Base-by-base conservation (phyloP, 2,329 filamentous ascomycete species). In the Paecilomyces formosus region DNA sequence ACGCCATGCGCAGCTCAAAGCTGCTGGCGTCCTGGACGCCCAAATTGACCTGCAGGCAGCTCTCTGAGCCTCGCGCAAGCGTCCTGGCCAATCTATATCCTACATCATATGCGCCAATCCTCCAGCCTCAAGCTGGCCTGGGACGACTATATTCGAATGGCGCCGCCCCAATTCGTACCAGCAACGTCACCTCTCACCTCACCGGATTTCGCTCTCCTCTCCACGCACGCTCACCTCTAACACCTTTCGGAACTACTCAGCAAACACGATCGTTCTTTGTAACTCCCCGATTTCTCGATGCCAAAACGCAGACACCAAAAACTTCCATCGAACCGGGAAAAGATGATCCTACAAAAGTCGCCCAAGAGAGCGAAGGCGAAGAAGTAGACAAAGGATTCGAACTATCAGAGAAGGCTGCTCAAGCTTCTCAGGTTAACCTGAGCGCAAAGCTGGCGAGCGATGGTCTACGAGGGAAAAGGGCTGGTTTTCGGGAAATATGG, bases 351-450 rank as follows among this genome's bases (percentile, higher is more conserved):
- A 67, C 72, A 58, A 70, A 73, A 60, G 66, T 72, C 53, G 65
- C 68, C 11, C 68, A 73, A 53, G 67, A 72, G 55, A 74, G 78
- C 61, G 74, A 80, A 60, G 72, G 77, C 55, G 75, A 82, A 59
- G 83, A 85, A 53, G 79, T 84, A 57, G 83, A 87, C 30, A 75
- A 79, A 59, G 84, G 81, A 22, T 90, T 92, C 70, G 82, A 82
- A 63, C 81, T 85, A 66, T 92, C 90, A 59, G 93, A 96, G 71
- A 93, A 88, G 74, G 94, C 92, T 33, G 84, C 87, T 12, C 87
- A 91, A 68, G 94, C 92, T 11, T 89, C 92, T 2, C 88, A 97
- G 69, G 82, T 99, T 65, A 96, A 99, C 71, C 79, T 97, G 66
- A 87, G 88, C 62, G 94, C 94, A 13, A 90, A 89, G 64, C 79